Evolutionary conservation across 164 flowering plant species (phyloP).

Genomic region (Cinnamomum micranthum): DNA sequence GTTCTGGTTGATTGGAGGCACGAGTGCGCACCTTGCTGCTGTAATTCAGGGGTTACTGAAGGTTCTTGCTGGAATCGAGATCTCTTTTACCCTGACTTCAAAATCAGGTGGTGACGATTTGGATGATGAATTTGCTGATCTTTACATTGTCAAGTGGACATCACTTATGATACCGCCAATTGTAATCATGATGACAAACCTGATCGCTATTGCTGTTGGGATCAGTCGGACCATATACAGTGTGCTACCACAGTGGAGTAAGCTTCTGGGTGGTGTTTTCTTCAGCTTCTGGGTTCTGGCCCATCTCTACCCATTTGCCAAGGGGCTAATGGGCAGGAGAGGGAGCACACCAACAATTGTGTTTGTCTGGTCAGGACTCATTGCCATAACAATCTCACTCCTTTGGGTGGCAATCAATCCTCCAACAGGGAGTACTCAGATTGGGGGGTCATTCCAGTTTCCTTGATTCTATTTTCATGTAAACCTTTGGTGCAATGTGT

Average conservation of each 20-base stretch:
- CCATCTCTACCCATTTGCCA: constrained; percentile 77
- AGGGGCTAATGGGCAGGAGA: constrained; percentile 75
- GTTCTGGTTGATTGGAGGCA: constrained; percentile 77
- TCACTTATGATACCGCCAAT: constrained; percentile 69
- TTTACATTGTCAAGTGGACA: constrained; percentile 70
- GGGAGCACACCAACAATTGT: constrained; percentile 71
- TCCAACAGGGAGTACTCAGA: constrained; percentile 28
- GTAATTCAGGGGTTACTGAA: constrained; percentile 69
- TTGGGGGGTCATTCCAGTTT: constrained; percentile 65
- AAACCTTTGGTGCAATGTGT: too few relatives aligned
- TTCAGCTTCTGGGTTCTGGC: constrained; percentile 82
- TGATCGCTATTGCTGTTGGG: constrained; percentile 49
- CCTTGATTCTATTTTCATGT: constrained; percentile 32
- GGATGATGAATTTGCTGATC: constrained; percentile 59
- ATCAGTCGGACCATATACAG: constrained; percentile 53
- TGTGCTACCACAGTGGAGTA: constrained; percentile 55
- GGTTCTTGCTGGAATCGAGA: constrained; percentile 73
- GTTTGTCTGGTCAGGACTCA: constrained; percentile 72
- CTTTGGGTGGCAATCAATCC: constrained; percentile 65
- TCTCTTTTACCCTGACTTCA: constrained; percentile 66
- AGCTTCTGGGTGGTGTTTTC: constrained; percentile 67
- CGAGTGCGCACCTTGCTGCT: constrained; percentile 73
- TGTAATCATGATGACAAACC: constrained; percentile 60
- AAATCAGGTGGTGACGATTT: constrained; percentile 55
- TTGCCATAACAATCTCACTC: constrained; percentile 65